Evolutionary conservation across 331 rosid genomes (phyloP), one percentile per base, ranked within the genome.

Genomic region (Quercus lobata): DNA sequence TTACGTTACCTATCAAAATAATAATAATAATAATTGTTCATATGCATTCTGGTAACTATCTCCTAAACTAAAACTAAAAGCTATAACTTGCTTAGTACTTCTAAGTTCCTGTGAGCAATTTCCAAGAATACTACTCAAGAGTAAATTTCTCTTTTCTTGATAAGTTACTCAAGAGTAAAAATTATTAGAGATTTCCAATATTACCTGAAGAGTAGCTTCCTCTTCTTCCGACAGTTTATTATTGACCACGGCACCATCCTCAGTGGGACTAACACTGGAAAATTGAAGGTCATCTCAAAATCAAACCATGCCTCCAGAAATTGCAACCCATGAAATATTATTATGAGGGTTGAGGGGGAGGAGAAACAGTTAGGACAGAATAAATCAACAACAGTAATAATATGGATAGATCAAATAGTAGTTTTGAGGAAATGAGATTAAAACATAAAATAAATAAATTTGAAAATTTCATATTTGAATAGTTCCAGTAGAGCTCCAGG

Each of bases 131-230:
- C 74, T 80, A 1, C 17, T 19, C 21, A 19, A 35, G 70, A 63
- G 32, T 3, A 68, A 34, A 68, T 80, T 91, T 90, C 65, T 90
- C 97, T 85, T 91, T 89, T 76, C 86, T 84, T 1, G 98, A 87
- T 78, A 91, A 41, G 49, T 34, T 3, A 1, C 27, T 34, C 21
- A n/a, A 35, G 70, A 29, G 32, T 16, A 68, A 34, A 68, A 68
- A 8, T 34, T 68, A 68, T 35, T 30, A 68, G 27, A 49, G 34
- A n/a, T 27, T 22, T 60, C 29, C 32, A 24, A 83, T 81, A 68
- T 76, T 80, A 94, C 98, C 97, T 91, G 88, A 87, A 95, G 96
- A 71, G 72, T 75, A 73, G 83, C 84, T 82, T 91, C 89, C 72
- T 90, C 97, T 84, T 91, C 90, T 78, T 87, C 85, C 0, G 98